Percentiles rank a stretch among this genome's conserved stretches.
Conservation (phyloP, 2,329 filamentous ascomycete species). For the Clonostachys sp. region DNA sequence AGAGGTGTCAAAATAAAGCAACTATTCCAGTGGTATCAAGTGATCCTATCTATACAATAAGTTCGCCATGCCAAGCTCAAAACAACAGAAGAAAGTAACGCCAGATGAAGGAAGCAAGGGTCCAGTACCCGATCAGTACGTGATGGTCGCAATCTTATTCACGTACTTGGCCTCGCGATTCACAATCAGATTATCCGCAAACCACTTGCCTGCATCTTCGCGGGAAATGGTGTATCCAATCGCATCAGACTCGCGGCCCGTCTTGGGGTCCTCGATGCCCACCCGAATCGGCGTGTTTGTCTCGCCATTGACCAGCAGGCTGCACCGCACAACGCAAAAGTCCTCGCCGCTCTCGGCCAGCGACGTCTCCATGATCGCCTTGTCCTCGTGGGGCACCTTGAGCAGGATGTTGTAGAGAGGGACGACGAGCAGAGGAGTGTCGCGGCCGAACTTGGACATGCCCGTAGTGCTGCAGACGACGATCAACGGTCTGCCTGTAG, state of each 20-base stretch:
- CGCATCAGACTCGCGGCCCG: constrained; percentile 21
- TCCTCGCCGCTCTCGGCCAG: constrained; percentile 18
- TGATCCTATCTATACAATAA: too few relatives aligned
- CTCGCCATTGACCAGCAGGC: constrained; percentile 24
- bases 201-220: constrained; percentile 42
- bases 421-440: constrained; percentile 33
- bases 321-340: constrained; percentile 31
- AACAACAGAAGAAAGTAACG: background rate
- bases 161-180: constrained; percentile 14
- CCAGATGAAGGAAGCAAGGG: background rate
- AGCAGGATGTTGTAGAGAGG: constrained; percentile 38
- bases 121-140: constrained; percentile 15
- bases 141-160: constrained; percentile 28
- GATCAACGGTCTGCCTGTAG: constrained; percentile 21
- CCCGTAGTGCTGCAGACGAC: constrained; percentile 32
- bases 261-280: constrained; percentile 30
- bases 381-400: constrained; percentile 38
- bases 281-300: constrained; percentile 20
- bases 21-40: too few relatives aligned
- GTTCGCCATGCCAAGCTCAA: too few relatives aligned
- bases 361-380: constrained; percentile 36
- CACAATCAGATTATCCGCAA: constrained; percentile 31
- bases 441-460: constrained; percentile 25
- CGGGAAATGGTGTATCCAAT: constrained; percentile 42
- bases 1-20: too few relatives aligned